Percentiles rank a stretch among this genome's conserved stretches.
Evolutionary conservation across 495 filamentous ascomycete species (phyloP).

Genomic region (Immersiella caudata): DNA sequence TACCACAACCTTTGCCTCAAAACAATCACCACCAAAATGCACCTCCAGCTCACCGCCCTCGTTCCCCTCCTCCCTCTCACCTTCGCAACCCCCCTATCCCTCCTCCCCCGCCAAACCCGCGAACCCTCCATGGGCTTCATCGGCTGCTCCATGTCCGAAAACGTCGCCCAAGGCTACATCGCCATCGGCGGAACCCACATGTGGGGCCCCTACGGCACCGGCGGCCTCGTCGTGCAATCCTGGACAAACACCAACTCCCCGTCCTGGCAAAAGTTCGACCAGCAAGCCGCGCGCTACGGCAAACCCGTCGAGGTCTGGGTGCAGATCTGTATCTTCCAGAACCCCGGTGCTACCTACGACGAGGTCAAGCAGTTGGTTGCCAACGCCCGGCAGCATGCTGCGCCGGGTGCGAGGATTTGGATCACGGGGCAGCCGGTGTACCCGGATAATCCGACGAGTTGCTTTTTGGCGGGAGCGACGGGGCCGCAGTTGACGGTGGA

Average conservation of each 20-base stretch:
- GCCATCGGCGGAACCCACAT: slow-evolving; percentile 29
- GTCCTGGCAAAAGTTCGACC: slow-evolving; percentile 29
- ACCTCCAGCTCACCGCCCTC: background rate
- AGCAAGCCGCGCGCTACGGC: slow-evolving; percentile 29
- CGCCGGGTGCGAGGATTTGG: slow-evolving; percentile 32
- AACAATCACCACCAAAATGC: background rate
- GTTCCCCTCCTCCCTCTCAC: background rate
- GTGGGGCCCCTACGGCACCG: slow-evolving; percentile 38
- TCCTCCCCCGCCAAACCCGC: background rate
- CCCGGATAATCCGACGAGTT: slow-evolving; percentile 27
- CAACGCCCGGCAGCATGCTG: slow-evolving; percentile 34
- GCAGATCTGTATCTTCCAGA: slow-evolving; percentile 34
- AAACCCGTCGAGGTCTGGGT: slow-evolving; percentile 32
- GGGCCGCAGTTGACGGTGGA: slow-evolving; percentile 30
- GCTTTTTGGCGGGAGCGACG: slow-evolving; percentile 30
- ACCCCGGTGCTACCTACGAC: slow-evolving; percentile 30
- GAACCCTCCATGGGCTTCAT: slow-evolving; percentile 35
- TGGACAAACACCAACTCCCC: slow-evolving; percentile 33
- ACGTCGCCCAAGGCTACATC: slow-evolving; percentile 37
- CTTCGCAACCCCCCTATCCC: background rate
- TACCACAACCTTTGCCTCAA: too few relatives aligned
- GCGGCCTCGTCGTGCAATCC: slow-evolving; percentile 33
- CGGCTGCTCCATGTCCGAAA: slow-evolving; percentile 41
- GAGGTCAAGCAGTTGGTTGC: slow-evolving; percentile 37
- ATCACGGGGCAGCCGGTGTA: slow-evolving; percentile 38